Evolutionary conservation across 371 early-diverging fungal species (phyloP), one percentile per base, ranked within the genome.

Genomic region (Sporodiniella umbellata): DNA sequence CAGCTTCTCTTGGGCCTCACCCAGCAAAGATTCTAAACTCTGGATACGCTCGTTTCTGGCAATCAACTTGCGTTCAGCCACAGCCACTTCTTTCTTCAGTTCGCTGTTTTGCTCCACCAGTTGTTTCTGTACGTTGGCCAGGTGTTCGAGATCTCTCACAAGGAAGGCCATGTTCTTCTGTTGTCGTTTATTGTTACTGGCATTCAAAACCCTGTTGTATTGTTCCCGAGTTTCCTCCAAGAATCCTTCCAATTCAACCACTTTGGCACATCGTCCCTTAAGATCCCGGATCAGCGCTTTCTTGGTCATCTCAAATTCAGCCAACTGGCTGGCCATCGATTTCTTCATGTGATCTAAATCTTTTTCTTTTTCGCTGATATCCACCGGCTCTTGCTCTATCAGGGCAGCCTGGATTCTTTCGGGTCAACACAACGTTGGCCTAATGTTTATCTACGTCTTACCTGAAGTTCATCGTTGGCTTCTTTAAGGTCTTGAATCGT

Each of bases 251-350:
- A 95, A 84, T 73, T 96, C 95, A 17, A 96, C 90, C 6, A 75
- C 91, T 76, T 92, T 92, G 62, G 96, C 95, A 76, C 95, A 95
- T 35, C 95, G 87, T 72, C 87, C 84, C 67, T 95, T 93, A 38
- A 97, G 83, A 62, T 96, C 96, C 22, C 90, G 84, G 94, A 95
- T 93, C 53, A 97, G 72, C 14, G 92, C 88, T 79, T 93, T 92
- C 80, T 94, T 94, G 92, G 94, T 94, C 48, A 88, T 83, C 58
- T 96, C 96, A 73, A 93, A 96, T 49, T 97, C 96, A n/a, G 84
- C 77, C 42, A 95, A 79, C 60, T 94, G 94, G 62, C 89, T 86
- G 8, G 87, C 70, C 94, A 94, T 93, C 4, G 81, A 81, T 72
- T 90, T 89, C 54, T 90, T 81, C 79, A 94, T 88, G 48, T 83